Evolutionary conservation across 2,329 filamentous ascomycete species (phyloP).

Genomic region (Ceratocystis lukuohia): DNA sequence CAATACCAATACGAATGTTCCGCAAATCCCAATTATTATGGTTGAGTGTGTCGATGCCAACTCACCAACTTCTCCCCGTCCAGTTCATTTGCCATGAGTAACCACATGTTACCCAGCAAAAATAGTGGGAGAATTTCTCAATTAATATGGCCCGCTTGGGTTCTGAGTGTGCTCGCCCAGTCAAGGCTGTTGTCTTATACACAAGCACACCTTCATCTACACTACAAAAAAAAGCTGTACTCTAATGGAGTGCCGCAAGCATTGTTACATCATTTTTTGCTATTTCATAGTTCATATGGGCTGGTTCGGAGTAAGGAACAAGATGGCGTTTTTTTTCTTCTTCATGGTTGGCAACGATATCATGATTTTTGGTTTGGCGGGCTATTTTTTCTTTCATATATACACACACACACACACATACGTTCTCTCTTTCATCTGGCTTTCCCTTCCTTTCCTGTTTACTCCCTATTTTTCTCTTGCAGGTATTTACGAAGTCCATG

Average conservation of each 20-base stretch:
- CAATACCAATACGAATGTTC: not conserved
- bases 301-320: not conserved
- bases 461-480: not conserved
- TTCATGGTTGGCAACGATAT: not conserved
- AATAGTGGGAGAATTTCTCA: not conserved
- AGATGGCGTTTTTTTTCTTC: not conserved
- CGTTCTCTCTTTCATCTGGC: not conserved
- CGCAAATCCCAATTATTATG: not conserved
- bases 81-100: slow-evolving; percentile 1
- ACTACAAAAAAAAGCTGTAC: slow-evolving; percentile 6
- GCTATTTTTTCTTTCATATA: not conserved
- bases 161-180: not conserved
- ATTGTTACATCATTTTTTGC: not conserved
- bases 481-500: not conserved
- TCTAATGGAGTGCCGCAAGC: not conserved
- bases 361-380: not conserved
- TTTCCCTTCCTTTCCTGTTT: not conserved
- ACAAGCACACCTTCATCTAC: not conserved
- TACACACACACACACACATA: not conserved
- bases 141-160: not conserved
- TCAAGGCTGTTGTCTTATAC: not conserved
- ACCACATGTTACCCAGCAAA: slow-evolving; percentile 6
- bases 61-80: not conserved
- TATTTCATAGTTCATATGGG: not conserved
- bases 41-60: not conserved